Evolutionary conservation across 495 filamentous ascomycete species (phyloP).

Genomic region (Hypoxylon fuscum): DNA sequence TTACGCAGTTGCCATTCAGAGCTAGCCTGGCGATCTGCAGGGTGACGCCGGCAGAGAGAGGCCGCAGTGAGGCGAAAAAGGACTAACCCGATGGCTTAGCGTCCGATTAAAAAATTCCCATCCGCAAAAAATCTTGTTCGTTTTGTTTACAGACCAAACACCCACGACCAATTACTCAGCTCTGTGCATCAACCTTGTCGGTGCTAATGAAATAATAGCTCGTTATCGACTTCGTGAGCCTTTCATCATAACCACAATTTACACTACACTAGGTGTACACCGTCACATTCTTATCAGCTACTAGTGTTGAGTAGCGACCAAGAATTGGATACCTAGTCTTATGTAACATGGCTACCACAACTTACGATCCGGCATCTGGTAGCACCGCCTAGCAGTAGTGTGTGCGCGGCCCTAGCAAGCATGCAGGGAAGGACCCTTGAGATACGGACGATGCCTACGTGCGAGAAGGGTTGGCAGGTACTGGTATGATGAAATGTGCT

Average conservation of each 20-base stretch:
- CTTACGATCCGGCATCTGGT: constrained; percentile 16
- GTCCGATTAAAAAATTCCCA: not conserved
- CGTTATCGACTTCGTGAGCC: not conserved
- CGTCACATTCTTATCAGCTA: too few species aligned
- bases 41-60: constrained; percentile 22
- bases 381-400: constrained; percentile 1
- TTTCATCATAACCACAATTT: not conserved
- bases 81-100: constrained; percentile 22
- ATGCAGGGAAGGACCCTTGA: too few species aligned
- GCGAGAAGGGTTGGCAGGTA: not conserved
- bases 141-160: constrained; percentile 1
- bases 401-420: not conserved
- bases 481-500: not conserved
- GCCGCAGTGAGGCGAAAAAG: not conserved
- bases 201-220: too few species aligned
- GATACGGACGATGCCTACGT: not conserved
- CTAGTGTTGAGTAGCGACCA: too few species aligned
- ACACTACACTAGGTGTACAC: too few species aligned
- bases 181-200: too few species aligned
- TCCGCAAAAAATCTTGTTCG: constrained; percentile 6
- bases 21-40: constrained; percentile 6
- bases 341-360: not conserved
- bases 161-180: constrained; percentile 23
- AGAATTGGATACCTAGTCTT: too few species aligned
- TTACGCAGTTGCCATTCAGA: not conserved